phyloP scores from a whole-genome alignment of 2,329 filamentous ascomycete species.

The Sordariomycetes sp. region DNA sequence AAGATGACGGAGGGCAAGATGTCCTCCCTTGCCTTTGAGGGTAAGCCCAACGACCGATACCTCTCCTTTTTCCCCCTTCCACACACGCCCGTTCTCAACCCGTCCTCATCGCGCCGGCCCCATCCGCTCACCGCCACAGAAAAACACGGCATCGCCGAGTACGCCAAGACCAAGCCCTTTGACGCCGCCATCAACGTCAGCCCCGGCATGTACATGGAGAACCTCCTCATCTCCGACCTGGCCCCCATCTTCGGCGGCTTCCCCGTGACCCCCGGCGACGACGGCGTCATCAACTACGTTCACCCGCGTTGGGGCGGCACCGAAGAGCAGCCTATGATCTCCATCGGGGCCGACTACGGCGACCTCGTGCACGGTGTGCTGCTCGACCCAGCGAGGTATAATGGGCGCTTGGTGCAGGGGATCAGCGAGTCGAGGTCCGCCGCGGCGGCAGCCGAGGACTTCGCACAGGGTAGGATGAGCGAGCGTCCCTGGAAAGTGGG shows the following conservation, averaged over 20 bases:
- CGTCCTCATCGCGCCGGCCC: too few relatives aligned
- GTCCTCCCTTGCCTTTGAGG: slow-evolving; percentile 17
- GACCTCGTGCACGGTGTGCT: slow-evolving; percentile 31
- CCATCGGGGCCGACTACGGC: slow-evolving; percentile 25
- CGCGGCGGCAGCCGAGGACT: slow-evolving; percentile 15
- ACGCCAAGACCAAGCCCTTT: slow-evolving; percentile 20
- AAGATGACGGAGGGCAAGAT: slow-evolving; percentile 18
- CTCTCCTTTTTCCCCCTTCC: too few relatives aligned
- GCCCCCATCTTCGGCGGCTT: slow-evolving; percentile 25
- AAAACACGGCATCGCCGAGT: slow-evolving; percentile 22
- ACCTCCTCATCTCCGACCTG: slow-evolving; percentile 20
- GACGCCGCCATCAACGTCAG: slow-evolving; percentile 19
- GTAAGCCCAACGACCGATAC: slow-evolving; percentile 10
- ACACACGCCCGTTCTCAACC: too few relatives aligned
- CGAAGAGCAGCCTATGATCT: slow-evolving; percentile 21
- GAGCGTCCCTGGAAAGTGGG: background rate
- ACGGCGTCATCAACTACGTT: slow-evolving; percentile 20
- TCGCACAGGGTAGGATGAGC: slow-evolving; percentile 15
- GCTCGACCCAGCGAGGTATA: slow-evolving; percentile 21
- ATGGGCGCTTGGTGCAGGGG: slow-evolving; percentile 20
- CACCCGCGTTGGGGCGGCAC: slow-evolving; percentile 24
- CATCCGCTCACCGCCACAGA: slow-evolving; percentile 10
- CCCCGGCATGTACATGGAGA: slow-evolving; percentile 28
- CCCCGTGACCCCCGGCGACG: slow-evolving; percentile 18
- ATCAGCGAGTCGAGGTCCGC: slow-evolving; percentile 19